Evolutionary conservation across 352 stramenopile species (phyloP).

Genomic region (Globisporangium polare): DNA sequence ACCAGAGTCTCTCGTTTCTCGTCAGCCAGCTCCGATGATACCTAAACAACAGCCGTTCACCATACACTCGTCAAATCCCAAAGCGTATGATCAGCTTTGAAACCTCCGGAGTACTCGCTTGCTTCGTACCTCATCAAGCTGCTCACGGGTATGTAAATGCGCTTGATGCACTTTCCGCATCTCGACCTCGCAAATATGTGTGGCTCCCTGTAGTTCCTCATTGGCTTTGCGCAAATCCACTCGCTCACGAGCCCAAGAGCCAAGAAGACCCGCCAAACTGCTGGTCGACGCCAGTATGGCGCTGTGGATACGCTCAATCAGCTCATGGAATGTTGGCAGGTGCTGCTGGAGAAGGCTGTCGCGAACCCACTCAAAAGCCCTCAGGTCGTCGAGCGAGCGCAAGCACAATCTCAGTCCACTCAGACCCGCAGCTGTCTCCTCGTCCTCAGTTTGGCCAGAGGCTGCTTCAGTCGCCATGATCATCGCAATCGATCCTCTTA

Average conservation of each 20-base stretch:
- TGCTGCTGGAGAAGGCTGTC: not conserved
- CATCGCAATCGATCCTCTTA: conserved; percentile 15
- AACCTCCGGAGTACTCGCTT: too few species aligned
- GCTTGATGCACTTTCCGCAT: conserved; percentile 34
- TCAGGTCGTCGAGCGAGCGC: conserved; percentile 3
- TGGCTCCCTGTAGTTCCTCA: conserved; percentile 27
- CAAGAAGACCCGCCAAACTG: conserved; percentile 15
- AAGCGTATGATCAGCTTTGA: not conserved
- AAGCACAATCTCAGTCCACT: not conserved
- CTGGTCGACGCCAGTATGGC: not conserved
- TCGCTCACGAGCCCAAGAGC: conserved; percentile 39
- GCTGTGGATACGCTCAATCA: conserved; percentile 3
- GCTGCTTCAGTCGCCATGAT: not conserved
- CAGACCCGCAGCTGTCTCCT: not conserved
- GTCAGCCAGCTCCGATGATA: not conserved
- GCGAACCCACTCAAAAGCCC: not conserved
- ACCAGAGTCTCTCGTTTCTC: conserved; percentile 6
- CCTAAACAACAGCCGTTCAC: conserved; percentile 3
- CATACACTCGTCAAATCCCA: not conserved
- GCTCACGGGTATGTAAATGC: not conserved
- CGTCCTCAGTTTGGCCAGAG: too few species aligned
- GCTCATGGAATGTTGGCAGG: not conserved
- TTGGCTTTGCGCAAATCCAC: conserved; percentile 27
- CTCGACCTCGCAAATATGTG: conserved; percentile 27
- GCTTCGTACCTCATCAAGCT: conserved; percentile 2